Evolutionary conservation across 108 stramenopile genomes (phyloP), one percentile per base, ranked within the genome.

Genomic region (Pseudonitzschia delicatissima): DNA sequence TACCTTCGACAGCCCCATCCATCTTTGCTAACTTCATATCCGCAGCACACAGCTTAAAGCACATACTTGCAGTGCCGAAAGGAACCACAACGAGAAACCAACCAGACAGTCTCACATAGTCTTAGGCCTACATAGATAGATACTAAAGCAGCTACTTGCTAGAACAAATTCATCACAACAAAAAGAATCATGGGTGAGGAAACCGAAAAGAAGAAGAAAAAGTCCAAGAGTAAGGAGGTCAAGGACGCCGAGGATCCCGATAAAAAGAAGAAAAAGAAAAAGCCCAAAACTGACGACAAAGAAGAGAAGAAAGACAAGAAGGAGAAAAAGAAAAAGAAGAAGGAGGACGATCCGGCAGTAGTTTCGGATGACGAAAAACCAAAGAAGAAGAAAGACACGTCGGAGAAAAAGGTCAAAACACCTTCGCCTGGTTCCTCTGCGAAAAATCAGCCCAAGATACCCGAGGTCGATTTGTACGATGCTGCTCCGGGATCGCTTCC

Each of bases 261-360:
- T 34, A 32, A 53, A 3, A 35, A 73, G 36, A 49, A 47, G 39
- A 66, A 73, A 45, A 73, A 71, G 62, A 71, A 73, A 45, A 73
- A 73, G 64, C 39, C 64, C 40, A 73, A 73, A 47, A 73, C 64
- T 20, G 57, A 47, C 18, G 64, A 58, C 32, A 36, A 47, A 20
- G 55, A 64, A 60, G 5, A 63, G 8, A 47, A 68, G 13, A 44
- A 63, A 25, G 44, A 63, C 11, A 40, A 45, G 42, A 58, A 64
- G 32, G 34, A 64, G 21, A 71, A 71, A 0, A 36, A 64, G 62
- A 44, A 71, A 8, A 71, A 71, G 37, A 67, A 75, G 20, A 55
- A 55, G 21, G 64, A 75, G 52, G 40, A 68, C 4, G 65, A 73
- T 32, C 9, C 11, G n/a, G 25, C n/a, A 8, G 34, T 12, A 17